Base-by-base conservation (phyloP, 1,284 basidiomycete species). In the Hemileia vastatrix region DNA sequence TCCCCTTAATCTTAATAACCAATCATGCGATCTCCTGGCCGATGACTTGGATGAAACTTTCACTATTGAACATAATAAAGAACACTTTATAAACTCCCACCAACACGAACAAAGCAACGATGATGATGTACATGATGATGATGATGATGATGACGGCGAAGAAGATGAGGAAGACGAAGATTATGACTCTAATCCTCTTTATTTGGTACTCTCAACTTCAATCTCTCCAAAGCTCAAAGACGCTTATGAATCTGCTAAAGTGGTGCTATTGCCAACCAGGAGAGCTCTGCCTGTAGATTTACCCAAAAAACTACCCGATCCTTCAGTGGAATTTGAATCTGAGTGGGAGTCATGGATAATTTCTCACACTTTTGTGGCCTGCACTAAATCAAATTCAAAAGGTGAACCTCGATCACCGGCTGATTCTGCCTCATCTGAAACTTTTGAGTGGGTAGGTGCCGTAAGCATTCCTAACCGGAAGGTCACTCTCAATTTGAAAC, bases 211-310 rank as follows among this genome's bases (percentile, higher is more conserved):
- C 18, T 67, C 67, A 9, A 64, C 57, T 5, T 64, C 63, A 13
- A 56, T 55, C 6, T 67, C 67, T 21, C 67, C 67, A 24, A 57
- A 62, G 51, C 63, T 67, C 19, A 65, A 65, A 21, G 55, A 57
- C 36, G 67, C 67, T 21, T 67, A 66, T 54, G 67, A 67, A 40
- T 63, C 62, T 3, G 64, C 65, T 11, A 66, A 63, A 47, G 40
- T 67, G 18, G 57, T 67, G 8, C 45, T 67, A 9, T 47, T 67
- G 15, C 67, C 67, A 11, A 57, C 67, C 6, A 61, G 56, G 9
- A 45, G 62, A 52, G 58, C 63, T 11, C 48, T 67, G 6, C 65
- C 67, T 32, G 36, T 64, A 15, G 53, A 65, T 23, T 66, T 63
- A 48, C 53, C 61, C n/a, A 54, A 54, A 19, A 63, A 63, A 50